Evolutionary conservation across 768 basidiomycete species (phyloP).

Genomic region (Amyloporia xantha): DNA sequence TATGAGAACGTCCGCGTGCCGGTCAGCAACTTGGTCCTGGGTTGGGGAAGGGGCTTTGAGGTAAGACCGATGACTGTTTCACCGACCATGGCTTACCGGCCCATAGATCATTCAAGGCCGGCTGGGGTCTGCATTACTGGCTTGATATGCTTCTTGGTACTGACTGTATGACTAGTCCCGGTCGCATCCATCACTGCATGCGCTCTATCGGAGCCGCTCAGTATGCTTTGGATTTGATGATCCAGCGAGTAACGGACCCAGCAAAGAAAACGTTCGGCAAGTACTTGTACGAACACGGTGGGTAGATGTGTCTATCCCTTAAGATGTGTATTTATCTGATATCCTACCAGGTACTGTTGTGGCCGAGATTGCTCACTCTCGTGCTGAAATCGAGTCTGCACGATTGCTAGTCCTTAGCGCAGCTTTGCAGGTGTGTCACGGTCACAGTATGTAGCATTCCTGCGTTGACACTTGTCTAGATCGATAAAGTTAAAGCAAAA

Average conservation of each 20-base stretch:
- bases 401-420: slow-evolving; percentile 88
- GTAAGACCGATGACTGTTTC: slow-evolving; percentile 27
- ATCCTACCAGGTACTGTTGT: slow-evolving; percentile 87
- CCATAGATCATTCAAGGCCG: slow-evolving; percentile 89
- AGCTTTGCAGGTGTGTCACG: slow-evolving; percentile 59
- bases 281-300: slow-evolving; percentile 84
- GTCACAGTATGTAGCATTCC: neutral
- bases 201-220: slow-evolving; percentile 88
- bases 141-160: neutral
- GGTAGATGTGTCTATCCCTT: slow-evolving; percentile 14
- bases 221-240: slow-evolving; percentile 78
- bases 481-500: slow-evolving; percentile 87
- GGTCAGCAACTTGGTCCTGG: slow-evolving; percentile 72
- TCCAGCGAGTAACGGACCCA: slow-evolving; percentile 91
- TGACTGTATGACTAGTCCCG: slow-evolving; percentile 48
- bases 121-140: slow-evolving; percentile 55
- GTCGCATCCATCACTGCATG: slow-evolving; percentile 98
- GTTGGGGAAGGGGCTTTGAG: slow-evolving; percentile 96
- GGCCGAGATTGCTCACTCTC: slow-evolving; percentile 84
- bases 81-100: neutral
- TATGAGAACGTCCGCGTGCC: slow-evolving; percentile 95
- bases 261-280: slow-evolving; percentile 91
- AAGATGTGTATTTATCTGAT: neutral
- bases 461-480: slow-evolving; percentile 34
- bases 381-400: slow-evolving; percentile 88